Evolutionary conservation across 306 rosid species (phyloP), one percentile per base, ranked within the genome.

Genomic region (Neltuma alba): DNA sequence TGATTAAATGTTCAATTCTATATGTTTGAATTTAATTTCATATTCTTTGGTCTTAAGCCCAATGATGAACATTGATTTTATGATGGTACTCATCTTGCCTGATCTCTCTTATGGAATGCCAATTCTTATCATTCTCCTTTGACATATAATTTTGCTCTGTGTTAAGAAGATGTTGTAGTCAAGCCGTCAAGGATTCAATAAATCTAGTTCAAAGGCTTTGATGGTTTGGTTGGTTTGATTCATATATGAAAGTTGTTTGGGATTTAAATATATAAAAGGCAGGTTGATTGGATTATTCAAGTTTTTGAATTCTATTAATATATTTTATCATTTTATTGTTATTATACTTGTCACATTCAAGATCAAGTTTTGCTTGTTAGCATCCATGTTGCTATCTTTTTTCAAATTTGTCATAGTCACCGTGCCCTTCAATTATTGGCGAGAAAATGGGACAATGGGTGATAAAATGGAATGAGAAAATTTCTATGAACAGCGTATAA

Each of bases 211-310:
- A 0, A 3, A 37, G 50, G 9, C 6, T 66, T 25, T 69, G 37
- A 3, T 37, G 0, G 31, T 66, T 12, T 1, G 70, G 72, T 58
- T 58, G 85, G 85, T 75, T 77, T 86, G 86, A n/a, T 77, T 69
- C 58, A 70, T 25, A 72, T 21, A 81, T 5, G 21, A 70, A 42
- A 58, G 57, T 74, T 54, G 83, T 44, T 11, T 34, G 78, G 58
- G 83, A 74, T 77, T 73, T 86, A 86, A 80, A 86, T 86, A 86
- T n/a, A n/a, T n/a, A 23, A 45, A 52, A 20, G 12, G 21, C 6
- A 10, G 6, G n/a, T 1, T 6, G 16, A 60, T 60, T 70, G 74
- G 28, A 64, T 75, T 21, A 48, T 66, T 63, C 76, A 38, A 38
- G 60, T 36, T 75, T 63, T 80, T 71, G 72, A 75, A 71, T 50